Evolutionary conservation across 495 filamentous ascomycete species (phyloP).

Genomic region (Podospora australis): DNA sequence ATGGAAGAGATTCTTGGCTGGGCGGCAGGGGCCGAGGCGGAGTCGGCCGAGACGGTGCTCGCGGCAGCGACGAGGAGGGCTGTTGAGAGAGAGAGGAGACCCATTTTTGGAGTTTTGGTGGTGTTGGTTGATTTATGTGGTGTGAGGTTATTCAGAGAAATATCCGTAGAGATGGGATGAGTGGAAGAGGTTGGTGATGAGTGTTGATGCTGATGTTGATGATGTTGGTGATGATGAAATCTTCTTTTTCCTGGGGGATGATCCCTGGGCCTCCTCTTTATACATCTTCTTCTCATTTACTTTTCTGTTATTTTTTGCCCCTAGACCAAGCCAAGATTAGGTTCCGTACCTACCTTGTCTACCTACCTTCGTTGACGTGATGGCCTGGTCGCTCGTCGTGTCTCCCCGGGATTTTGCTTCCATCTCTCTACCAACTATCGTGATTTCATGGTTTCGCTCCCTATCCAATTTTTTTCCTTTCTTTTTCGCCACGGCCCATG

Average conservation of each 20-base stretch:
- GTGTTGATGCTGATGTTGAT: not conserved
- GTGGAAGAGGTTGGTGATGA: not conserved
- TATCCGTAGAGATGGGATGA: not conserved
- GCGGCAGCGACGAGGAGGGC: slow-evolving; percentile 24
- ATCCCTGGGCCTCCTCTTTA: not conserved
- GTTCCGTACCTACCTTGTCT: too few species aligned
- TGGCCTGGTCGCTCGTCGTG: too few species aligned
- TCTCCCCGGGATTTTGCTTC: too few species aligned
- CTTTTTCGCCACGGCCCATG: not conserved
- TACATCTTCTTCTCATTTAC: not conserved
- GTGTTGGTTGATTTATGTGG: not conserved
- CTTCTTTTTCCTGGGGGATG: not conserved
- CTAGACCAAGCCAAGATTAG: too few species aligned
- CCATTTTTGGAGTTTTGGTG: slow-evolving; percentile 19
- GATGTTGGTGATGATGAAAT: not conserved
- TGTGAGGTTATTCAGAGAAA: not conserved
- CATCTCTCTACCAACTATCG: too few species aligned
- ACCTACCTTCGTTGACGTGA: too few species aligned
- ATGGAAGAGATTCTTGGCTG: slow-evolving; percentile 28
- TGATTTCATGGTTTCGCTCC: not conserved
- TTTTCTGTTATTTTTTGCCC: not conserved
- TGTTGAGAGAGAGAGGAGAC: slow-evolving; percentile 15
- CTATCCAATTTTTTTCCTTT: not conserved
- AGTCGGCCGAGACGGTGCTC: slow-evolving; percentile 11
- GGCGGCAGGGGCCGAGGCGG: slow-evolving; percentile 16